Evolutionary conservation across 257 asterid genomes (phyloP).

Genomic region (Voacanga thouarsii): DNA sequence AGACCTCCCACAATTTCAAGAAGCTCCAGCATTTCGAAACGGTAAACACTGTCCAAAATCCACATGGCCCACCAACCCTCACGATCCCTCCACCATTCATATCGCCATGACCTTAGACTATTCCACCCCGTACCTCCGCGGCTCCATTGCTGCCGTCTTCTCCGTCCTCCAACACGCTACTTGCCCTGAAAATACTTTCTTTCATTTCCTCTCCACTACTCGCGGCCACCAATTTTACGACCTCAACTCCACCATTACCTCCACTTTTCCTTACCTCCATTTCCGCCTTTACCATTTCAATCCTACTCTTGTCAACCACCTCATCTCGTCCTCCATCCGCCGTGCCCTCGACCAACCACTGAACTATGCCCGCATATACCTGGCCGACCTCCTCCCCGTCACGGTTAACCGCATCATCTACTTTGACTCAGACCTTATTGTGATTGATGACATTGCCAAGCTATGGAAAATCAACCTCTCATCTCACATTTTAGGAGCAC

Average conservation of each 20-base stretch:
- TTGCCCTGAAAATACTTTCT: conserved; percentile 78
- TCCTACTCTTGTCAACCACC: conserved; percentile 57
- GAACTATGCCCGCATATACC: conserved; percentile 88
- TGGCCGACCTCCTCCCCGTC: conserved; percentile 64
- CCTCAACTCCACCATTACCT: conserved; percentile 52
- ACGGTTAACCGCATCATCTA: conserved; percentile 59
- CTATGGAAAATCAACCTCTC: conserved; percentile 59
- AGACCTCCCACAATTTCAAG: conserved; percentile 50
- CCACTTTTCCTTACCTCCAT: conserved; percentile 78
- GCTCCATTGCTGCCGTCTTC: conserved; percentile 81
- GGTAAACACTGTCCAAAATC: conserved; percentile 48
- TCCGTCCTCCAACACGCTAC: conserved; percentile 85
- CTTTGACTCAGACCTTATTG: conserved; percentile 82
- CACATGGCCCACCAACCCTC: conserved; percentile 29
- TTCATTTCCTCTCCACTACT: conserved; percentile 70
- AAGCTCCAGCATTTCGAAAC: conserved; percentile 89
- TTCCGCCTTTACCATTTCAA: conserved; percentile 69
- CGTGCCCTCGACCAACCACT: conserved; percentile 87
- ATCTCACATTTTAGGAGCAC: conserved; percentile 64
- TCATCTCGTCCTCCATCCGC: conserved; percentile 83
- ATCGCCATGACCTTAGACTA: conserved; percentile 84
- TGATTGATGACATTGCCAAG: conserved; percentile 71
- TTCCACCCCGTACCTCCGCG: conserved; percentile 90
- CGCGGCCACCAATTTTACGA: conserved; percentile 39
- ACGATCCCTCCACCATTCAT: conserved; percentile 51